Percentiles rank a stretch among this genome's conserved stretches.
Evolutionary conservation across 2,329 filamentous ascomycete genomes (phyloP).

Genomic region (Truncatella angustata): DNA sequence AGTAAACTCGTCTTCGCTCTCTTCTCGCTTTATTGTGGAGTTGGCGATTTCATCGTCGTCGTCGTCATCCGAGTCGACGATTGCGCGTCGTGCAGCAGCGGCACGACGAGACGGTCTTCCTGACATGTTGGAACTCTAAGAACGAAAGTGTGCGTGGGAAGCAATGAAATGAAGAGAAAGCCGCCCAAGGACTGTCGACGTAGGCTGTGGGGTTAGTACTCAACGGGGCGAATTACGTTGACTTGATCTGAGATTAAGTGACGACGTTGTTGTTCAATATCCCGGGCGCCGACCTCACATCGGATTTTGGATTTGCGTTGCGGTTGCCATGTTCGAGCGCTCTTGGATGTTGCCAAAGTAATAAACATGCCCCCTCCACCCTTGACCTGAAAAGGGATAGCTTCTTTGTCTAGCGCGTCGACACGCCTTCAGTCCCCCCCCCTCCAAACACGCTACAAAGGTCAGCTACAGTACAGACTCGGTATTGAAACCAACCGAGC

Average conservation of each 20-base stretch:
- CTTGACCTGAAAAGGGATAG: no score
- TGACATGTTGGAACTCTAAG: slow-evolving; percentile 20
- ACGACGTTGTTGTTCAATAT: background rate
- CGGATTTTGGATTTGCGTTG: background rate
- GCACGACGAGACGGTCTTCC: slow-evolving; percentile 41
- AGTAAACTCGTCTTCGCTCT: slow-evolving; percentile 73
- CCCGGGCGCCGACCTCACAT: background rate
- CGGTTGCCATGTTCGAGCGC: background rate
- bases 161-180: background rate
- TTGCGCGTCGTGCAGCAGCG: slow-evolving; percentile 61
- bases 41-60: slow-evolving; percentile 67
- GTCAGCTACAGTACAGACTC: no score
- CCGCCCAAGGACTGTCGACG: background rate
- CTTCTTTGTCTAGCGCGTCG: slow-evolving; percentile 10
- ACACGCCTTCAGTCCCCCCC: background rate
- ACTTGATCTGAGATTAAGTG: no score
- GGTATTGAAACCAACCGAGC: background rate
- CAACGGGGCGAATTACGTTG: no score
- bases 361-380: slow-evolving; percentile 11
- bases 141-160: background rate
- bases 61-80: slow-evolving; percentile 81
- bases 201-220: background rate
- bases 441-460: background rate
- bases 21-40: slow-evolving; percentile 53
- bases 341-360: slow-evolving; percentile 8